phyloP scores from a whole-genome alignment of 345 rosid genomes.

The Populus deltoides region DNA sequence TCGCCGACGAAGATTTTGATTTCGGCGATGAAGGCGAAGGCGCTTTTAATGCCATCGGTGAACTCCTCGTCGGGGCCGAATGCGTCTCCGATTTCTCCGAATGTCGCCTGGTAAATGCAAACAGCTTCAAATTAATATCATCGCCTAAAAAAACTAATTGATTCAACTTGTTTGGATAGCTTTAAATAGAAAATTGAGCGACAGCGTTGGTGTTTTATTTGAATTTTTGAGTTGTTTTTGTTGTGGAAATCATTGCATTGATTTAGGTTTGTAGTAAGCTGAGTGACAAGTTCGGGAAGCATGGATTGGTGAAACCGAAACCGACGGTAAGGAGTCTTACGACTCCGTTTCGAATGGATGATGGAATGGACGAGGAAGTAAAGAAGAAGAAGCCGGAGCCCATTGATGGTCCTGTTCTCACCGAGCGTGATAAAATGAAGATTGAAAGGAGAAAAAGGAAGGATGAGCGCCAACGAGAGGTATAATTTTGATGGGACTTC shows the following conservation, averaged over 20 bases:
- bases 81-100: conserved; percentile 81
- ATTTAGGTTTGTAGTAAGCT: conserved; percentile 72
- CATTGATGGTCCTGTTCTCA: conserved; percentile 69
- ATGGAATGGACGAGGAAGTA: conserved; percentile 94
- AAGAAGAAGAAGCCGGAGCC: conserved; percentile 92
- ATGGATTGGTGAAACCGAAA: conserved; percentile 71
- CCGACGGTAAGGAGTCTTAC: conserved; percentile 87
- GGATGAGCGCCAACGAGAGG: conserved; percentile 98
- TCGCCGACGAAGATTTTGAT: conserved; percentile 96
- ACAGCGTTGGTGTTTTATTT: no score
- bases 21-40: conserved; percentile 94
- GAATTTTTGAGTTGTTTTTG: not conserved
- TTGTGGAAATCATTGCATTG: conserved; percentile 10
- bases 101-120: conserved; percentile 57
- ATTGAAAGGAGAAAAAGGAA: conserved; percentile 88
- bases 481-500: conserved; percentile 8
- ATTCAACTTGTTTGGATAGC: no score
- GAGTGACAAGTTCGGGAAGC: conserved; percentile 85
- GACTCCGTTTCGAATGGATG: conserved; percentile 87
- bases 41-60: conserved; percentile 84
- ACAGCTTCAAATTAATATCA: not conserved
- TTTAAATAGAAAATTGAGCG: no score
- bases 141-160: not conserved
- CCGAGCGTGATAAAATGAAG: conserved; percentile 80
- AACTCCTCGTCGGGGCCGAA: conserved; percentile 81